phyloP scores from a whole-genome alignment of 1,284 basidiomycete species.

The Ustilago tritici region DNA sequence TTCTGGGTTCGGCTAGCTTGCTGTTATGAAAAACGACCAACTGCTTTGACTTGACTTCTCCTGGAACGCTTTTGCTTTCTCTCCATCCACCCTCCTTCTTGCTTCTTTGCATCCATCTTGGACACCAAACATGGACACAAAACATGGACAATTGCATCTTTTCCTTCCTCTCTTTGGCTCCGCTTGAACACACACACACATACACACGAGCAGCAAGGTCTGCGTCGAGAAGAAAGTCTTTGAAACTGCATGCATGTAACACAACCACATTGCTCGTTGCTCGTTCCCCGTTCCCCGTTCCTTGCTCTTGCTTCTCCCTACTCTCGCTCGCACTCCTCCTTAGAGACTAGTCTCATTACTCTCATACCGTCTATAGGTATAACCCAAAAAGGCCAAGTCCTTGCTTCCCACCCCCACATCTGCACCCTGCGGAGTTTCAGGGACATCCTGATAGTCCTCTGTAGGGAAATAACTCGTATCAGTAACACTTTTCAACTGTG shows the following conservation, averaged over 20 bases:
- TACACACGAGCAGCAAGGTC: too few species aligned
- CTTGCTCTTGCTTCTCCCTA: neutral
- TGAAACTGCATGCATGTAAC: too few species aligned
- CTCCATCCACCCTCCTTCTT: neutral
- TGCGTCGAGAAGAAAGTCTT: too few species aligned
- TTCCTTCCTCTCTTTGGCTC: too few species aligned
- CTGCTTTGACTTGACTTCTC: neutral
- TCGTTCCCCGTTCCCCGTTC: too few species aligned
- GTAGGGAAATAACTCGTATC: constrained; percentile 98
- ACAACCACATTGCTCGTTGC: too few species aligned
- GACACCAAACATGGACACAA: too few species aligned
- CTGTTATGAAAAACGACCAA: neutral
- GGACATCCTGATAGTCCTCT: constrained; percentile 88
- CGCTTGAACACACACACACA: too few species aligned
- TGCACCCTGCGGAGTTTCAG: constrained; percentile 72
- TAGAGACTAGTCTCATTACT: constrained; percentile 60
- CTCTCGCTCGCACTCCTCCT: neutral
- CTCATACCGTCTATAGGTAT: constrained; percentile 67
- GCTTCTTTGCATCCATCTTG: neutral
- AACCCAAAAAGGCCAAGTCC: constrained; percentile 68
- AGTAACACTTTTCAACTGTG: constrained; percentile 83
- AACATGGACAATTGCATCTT: too few species aligned
- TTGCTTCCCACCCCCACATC: constrained; percentile 64
- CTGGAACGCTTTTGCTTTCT: neutral
- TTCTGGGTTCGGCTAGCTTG: neutral